Base-by-base conservation (phyloP, 495 filamentous ascomycete species). In the Penicilliopsis zonata region DNA sequence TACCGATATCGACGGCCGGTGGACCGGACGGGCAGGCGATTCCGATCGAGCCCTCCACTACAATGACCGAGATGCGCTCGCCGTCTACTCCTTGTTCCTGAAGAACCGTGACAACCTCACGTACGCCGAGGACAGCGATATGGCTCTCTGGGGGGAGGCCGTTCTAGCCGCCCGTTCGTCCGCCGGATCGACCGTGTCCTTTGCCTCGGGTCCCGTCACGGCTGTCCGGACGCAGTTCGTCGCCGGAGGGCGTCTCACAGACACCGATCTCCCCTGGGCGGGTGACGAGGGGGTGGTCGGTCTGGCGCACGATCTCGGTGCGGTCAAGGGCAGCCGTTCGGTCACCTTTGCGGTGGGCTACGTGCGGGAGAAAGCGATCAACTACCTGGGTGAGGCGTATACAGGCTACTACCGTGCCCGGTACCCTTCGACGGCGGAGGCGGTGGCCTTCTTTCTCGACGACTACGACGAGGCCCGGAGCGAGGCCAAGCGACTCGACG, bases 311-410 rank as follows among this genome's bases (percentile, higher is more conserved):
- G 56, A 69, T 32, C 36, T 69, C 3, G 63, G 60, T 4, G 43
- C 31, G 3, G 44, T 67, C 12, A 42, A 28, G 13, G 43, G 47
- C 5, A 33, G 31, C 1, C 39, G 41, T 6, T 53, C 54, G 0
- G 53, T 69, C 4, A 61, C 44, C 10, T 71, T 69, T 32, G 65
- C 55, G 1, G 56, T 71, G 10, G 65, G 65, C 3, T 65, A 66
- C 34, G 56, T 55, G 18, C 49, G 66, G 17, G 43, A 64, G 19
- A 36, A 52, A 13, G 61, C 60, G 0, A 52, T 72, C 34, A 62
- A 69, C 29, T 72, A 69, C 36, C 42, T 69, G 4, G 59, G 60
- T 22, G 53, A 53, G 22, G 30, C 52, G 16, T 57, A 64, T 25
- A 65, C 62, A 2, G 55, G 59, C 13, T 69, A 55, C 35, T 67